Evolutionary conservation across 148 eudicot species (phyloP).

Genomic region (Fallopia convolvulus): DNA sequence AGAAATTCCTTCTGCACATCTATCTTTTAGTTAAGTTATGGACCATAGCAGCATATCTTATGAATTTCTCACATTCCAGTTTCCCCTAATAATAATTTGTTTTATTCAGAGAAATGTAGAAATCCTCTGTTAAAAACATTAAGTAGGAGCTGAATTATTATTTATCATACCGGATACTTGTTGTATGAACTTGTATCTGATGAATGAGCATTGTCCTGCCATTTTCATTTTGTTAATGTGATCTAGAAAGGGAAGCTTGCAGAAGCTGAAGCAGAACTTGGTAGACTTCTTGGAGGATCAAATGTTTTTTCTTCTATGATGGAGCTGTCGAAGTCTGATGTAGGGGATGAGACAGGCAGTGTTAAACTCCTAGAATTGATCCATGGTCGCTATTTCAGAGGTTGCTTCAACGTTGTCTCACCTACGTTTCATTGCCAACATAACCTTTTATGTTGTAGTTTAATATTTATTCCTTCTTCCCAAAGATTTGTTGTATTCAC

Average conservation of each 20-base stretch:
- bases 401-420: conserved; percentile 25
- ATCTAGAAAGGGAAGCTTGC: conserved; percentile 63
- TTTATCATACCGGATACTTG: neutral
- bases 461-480: conserved; percentile 7
- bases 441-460: neutral
- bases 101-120: neutral
- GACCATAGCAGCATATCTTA: neutral
- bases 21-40: neutral
- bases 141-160: neutral
- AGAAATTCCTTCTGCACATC: neutral
- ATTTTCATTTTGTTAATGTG: neutral
- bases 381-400: conserved; percentile 81
- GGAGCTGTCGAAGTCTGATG: conserved; percentile 69
- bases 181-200: neutral
- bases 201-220: neutral
- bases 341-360: conserved; percentile 54
- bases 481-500: conserved; percentile 43
- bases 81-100: neutral
- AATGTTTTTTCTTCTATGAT: conserved; percentile 70
- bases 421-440: conserved; percentile 2
- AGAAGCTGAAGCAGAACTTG: conserved; percentile 80
- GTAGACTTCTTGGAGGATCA: conserved; percentile 62
- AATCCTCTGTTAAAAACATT: neutral
- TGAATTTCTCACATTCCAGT: neutral
- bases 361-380: conserved; percentile 56